phyloP scores from a whole-genome alignment of 768 basidiomycete genomes.

The Tephrocybe sp. region DNA sequence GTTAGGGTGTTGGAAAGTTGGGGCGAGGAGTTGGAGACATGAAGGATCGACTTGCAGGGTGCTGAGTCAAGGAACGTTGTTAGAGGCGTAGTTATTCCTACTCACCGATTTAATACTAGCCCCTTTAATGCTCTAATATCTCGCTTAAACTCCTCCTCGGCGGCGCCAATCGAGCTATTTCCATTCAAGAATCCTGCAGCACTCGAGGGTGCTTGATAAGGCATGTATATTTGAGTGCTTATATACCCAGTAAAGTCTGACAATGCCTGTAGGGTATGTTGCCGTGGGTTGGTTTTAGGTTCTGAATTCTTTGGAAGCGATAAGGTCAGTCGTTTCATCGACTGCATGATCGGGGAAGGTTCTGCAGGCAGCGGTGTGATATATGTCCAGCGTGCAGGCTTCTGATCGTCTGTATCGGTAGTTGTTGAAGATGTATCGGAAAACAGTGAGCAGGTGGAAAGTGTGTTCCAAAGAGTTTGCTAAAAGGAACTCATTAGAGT shows the following conservation, averaged over 20 bases:
- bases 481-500: slow-evolving; percentile 4
- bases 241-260: slow-evolving; percentile 79
- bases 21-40: slow-evolving; percentile 31
- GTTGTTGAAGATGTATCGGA: slow-evolving; percentile 27
- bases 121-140: slow-evolving; percentile 80
- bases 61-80: neutral
- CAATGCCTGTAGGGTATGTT: slow-evolving; percentile 63
- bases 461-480: slow-evolving; percentile 61
- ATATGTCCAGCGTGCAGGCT: slow-evolving; percentile 39
- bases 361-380: slow-evolving; percentile 27
- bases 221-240: slow-evolving; percentile 66
- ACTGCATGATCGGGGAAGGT: slow-evolving; percentile 36
- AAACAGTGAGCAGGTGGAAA: slow-evolving; percentile 53
- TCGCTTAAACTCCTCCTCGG: slow-evolving; percentile 68
- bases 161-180: slow-evolving; percentile 27
- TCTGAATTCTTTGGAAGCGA: slow-evolving; percentile 34
- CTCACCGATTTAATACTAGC: slow-evolving; percentile 70
- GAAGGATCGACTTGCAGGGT: slow-evolving; percentile 35
- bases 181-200: slow-evolving; percentile 26
- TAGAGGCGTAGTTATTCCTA: slow-evolving; percentile 9
- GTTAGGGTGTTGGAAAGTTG: slow-evolving; percentile 7
- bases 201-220: slow-evolving; percentile 34
- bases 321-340: slow-evolving; percentile 32
- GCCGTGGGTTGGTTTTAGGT: slow-evolving; percentile 38
- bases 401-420: slow-evolving; percentile 19